Evolutionary conservation across 73 alveolate species (phyloP).

Genomic region (Blepharisma stoltei): DNA sequence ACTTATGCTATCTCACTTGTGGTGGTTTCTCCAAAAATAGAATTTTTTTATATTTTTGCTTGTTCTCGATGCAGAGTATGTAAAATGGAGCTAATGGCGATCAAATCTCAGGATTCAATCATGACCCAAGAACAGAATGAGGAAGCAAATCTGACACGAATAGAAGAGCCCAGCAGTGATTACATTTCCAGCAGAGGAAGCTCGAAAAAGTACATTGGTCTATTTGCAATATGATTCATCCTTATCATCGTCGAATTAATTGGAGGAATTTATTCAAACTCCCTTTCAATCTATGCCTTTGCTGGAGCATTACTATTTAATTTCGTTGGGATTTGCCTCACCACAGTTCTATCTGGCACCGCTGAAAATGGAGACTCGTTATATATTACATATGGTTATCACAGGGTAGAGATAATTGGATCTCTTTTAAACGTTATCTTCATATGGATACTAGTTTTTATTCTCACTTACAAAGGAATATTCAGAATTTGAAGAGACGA

Average conservation of each 20-base stretch:
- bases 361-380: conserved; percentile 75
- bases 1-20: no score
- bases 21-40: no score
- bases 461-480: conserved; percentile 81
- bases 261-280: conserved; percentile 88
- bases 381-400: conserved; percentile 74
- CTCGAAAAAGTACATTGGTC: no score
- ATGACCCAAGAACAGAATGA: no score
- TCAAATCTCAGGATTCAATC: no score
- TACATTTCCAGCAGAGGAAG: no score
- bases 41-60: no score
- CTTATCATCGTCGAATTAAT: conserved; percentile 58
- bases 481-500: conserved; percentile 44
- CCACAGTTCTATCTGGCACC: conserved; percentile 68
- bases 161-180: no score
- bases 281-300: conserved; percentile 89
- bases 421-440: conserved; percentile 77
- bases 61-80: no score
- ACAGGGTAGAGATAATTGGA: conserved; percentile 89
- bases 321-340: conserved; percentile 78
- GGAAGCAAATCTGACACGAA: no score
- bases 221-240: conserved; percentile 33
- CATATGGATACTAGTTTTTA: conserved; percentile 84
- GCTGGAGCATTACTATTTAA: conserved; percentile 93
- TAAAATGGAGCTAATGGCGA: no score